Conservation (phyloP, 768 basidiomycete species). For the Paxillus involutus region DNA sequence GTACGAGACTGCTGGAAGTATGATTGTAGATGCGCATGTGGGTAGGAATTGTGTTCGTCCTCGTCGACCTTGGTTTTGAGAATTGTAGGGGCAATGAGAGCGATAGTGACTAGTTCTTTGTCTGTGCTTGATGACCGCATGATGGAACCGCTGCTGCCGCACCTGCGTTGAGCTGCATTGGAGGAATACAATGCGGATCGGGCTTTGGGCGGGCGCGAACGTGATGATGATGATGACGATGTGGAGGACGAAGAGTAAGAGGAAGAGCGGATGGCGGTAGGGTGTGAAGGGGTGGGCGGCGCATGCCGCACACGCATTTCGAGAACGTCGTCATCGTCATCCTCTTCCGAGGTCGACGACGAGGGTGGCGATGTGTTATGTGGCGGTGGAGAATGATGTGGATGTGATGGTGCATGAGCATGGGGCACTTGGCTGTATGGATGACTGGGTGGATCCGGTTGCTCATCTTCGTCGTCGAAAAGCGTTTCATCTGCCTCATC, state of each 20-base stretch:
- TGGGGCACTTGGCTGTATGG: constrained; percentile 19
- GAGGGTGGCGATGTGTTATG: constrained; percentile 26
- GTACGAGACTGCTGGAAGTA: constrained; percentile 5
- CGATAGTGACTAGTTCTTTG: constrained; percentile 65
- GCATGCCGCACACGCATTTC: constrained; percentile 55
- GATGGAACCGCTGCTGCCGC: constrained; percentile 47
- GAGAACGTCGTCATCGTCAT: constrained; percentile 55
- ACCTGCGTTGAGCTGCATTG: constrained; percentile 9
- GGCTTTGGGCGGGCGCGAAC: constrained; percentile 28
- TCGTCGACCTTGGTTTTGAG: constrained; percentile 75
- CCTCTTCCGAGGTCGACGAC: constrained; percentile 37
- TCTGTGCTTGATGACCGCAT: constrained; percentile 32
- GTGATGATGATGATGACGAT: constrained; percentile 17
- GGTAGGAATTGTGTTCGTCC: constrained; percentile 23
- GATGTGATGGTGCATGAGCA: constrained; percentile 5
- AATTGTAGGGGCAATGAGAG: constrained; percentile 76
- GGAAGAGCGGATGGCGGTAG: constrained; percentile 35
- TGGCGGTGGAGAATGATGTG: constrained; percentile 22
- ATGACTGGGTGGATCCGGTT: constrained; percentile 4
- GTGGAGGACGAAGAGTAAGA: constrained; percentile 36
- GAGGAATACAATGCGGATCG: constrained; percentile 26
- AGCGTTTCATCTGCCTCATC: constrained; percentile 46
- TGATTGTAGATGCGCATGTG: constrained; percentile 12
- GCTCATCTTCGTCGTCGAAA: constrained; percentile 30
- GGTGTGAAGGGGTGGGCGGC: constrained; percentile 20